These are phyloP conservation scores for Monilinia fructigena DNA, from an alignment of 2,329 filamentous ascomycete species.

Conservation along the genomic window DNA sequence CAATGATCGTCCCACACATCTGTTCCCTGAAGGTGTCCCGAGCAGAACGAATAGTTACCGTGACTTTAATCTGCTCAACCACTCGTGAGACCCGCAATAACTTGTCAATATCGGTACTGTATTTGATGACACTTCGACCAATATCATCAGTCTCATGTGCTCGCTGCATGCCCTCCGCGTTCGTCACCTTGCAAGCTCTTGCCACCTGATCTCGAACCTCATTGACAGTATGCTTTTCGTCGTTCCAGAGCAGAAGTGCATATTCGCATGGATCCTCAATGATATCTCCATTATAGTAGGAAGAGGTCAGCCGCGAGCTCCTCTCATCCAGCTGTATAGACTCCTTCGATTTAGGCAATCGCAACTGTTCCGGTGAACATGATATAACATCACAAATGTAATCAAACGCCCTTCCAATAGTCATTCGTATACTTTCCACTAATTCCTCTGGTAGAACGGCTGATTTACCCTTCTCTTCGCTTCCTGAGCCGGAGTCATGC, in stretches of 20 bases:
- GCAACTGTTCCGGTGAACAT: slow-evolving; percentile 92
- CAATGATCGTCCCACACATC: slow-evolving; percentile 97
- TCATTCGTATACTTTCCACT: slow-evolving; percentile 75
- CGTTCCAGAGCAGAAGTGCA: slow-evolving; percentile 90
- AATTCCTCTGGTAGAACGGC: slow-evolving; percentile 71
- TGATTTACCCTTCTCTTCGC: slow-evolving; percentile 59
- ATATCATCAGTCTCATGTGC: slow-evolving; percentile 88
- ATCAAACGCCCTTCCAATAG: slow-evolving; percentile 80
- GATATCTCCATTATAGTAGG: slow-evolving; percentile 69
- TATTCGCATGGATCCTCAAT: slow-evolving; percentile 69
- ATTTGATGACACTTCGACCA: slow-evolving; percentile 81
- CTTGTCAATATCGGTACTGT: slow-evolving; percentile 67
- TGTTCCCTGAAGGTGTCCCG: slow-evolving; percentile 95
- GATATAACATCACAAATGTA: slow-evolving; percentile 98
- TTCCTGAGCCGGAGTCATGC: slow-evolving; percentile 47
- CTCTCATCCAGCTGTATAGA: slow-evolving; percentile 80
- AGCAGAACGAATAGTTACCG: slow-evolving; percentile 88
- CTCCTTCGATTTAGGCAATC: slow-evolving; percentile 78
- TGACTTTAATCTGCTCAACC: slow-evolving; percentile 93
- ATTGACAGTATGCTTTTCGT: slow-evolving; percentile 94
- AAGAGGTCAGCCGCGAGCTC: slow-evolving; percentile 70
- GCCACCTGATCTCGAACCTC: slow-evolving; percentile 90
- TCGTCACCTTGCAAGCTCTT: slow-evolving; percentile 75
- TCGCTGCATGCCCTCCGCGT: slow-evolving; percentile 66
- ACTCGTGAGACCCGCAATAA: slow-evolving; percentile 78